A percentile compares a stretch with the other conserved stretches of the same genome.
Conservation (phyloP, 768 basidiomycete species). For the Lentinula aciculospora region DNA sequence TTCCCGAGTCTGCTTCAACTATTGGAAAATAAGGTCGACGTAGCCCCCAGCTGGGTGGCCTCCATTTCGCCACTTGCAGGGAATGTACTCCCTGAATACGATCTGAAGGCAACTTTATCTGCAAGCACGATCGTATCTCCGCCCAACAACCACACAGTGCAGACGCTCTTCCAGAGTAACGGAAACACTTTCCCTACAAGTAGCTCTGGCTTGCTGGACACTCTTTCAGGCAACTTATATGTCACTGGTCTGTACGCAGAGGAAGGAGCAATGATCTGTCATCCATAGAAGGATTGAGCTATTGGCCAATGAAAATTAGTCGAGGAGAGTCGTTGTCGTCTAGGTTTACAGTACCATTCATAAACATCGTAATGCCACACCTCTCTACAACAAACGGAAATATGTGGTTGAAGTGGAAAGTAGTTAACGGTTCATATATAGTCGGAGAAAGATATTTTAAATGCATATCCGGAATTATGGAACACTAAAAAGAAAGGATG, state of each 20-base stretch:
- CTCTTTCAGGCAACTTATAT: slow-evolving; percentile 41
- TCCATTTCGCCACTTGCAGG: slow-evolving; percentile 27
- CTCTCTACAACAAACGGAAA: background rate
- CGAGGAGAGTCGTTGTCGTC: background rate
- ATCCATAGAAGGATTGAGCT: background rate
- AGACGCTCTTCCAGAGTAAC: slow-evolving; percentile 71
- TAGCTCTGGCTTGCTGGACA: slow-evolving; percentile 47
- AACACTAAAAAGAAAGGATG: background rate
- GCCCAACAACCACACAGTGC: slow-evolving; percentile 33
- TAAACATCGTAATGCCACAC: background rate
- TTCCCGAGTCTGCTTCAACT: slow-evolving; percentile 46
- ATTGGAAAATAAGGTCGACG: slow-evolving; percentile 35
- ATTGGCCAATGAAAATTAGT: background rate
- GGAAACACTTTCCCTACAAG: slow-evolving; percentile 56
- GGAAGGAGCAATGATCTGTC: slow-evolving; percentile 48
- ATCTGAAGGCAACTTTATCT: slow-evolving; percentile 43
- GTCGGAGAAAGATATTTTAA: background rate
- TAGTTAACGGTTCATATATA: background rate
- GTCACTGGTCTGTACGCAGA: slow-evolving; percentile 54
- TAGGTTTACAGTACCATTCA: background rate
- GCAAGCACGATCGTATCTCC: slow-evolving; percentile 33
- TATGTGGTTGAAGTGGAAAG: background rate
- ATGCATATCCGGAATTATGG: background rate
- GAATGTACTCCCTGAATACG: slow-evolving; percentile 21
- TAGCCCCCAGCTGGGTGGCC: slow-evolving; percentile 56